Base-by-base conservation (phyloP, 306 rosid genomes). In the Cyclanthera cordifolia region DNA sequence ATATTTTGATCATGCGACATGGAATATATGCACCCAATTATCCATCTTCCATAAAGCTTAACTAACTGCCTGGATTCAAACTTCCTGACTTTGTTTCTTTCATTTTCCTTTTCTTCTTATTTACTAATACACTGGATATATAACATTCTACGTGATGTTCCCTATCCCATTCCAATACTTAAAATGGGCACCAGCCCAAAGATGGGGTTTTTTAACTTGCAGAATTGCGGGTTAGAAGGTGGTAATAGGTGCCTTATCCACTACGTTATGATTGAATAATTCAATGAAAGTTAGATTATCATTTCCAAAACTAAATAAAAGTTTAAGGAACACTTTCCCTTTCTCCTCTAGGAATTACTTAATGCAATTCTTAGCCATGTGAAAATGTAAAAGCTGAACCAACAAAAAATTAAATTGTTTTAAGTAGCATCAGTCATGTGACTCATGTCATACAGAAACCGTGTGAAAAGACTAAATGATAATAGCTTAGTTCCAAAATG, bases 401-500 rank as follows among this genome's bases (percentile, higher is more conserved):
- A 17, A 37, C 50, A 61, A 17, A 9, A 58, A 39, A 61, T 2
- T 60, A 37, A 61, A 61, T 20, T 39, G 30, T 61, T 37, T 27
- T 11, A 4, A 39, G 12, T 11, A 37, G 50, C n/a, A 61, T 3
- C 68, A 61, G 4, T 0, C 4, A 34, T 4, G 11, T 0, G 12
- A 63, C 21, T 0, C 4, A 34, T 4, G 11, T 0, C 19, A 63
- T 43, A 20, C 50, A 23, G 65, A 71, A 69, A 52, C 53, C 54
- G 61, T n/a, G 47, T 19, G 24, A 25, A 77, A 4, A 71, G 49
- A 72, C 59, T 43, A 65, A 78, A 50, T 28, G 28, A 53, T 61
- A 34, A 32, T 61, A 41, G 71, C 45, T 20, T 61, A 41, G 71
- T 69, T 75, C 65, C 66, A 69, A 32, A 48, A 71, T 39, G 74